Evolutionary conservation across 768 basidiomycete species (phyloP), one percentile per base, ranked within the genome.

Genomic region (Agaricus subrufescens): DNA sequence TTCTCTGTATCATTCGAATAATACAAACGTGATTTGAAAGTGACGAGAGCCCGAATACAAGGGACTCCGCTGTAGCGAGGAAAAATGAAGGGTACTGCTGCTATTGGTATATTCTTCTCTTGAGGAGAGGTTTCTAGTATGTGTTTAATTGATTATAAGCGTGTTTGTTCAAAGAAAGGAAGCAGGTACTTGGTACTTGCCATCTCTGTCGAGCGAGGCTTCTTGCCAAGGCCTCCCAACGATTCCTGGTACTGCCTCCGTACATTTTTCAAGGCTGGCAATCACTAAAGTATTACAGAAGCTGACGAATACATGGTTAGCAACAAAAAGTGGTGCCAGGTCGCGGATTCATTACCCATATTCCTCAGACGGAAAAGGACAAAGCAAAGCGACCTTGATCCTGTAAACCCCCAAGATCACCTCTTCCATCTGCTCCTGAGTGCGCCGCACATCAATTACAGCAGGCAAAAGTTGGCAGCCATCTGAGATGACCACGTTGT

Each of bases 31-130:
- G 46, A 54, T 30, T 54, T 54, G 46, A 47, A 54, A 25, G 53
- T 54, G 23, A 54, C 53, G 8, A 46, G 46, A 30, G n/a, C 53
- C 30, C 45, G 53, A 9, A 54, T 30, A 14, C 14, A 45, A n/a
- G 46, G 46, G 10, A 48, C 8, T 4, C 9, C 3, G 11, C 7
- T 8, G 34, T 34, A 8, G 34, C 1, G 3, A 11, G 34, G 19
- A 19, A 19, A 34, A 34, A 34, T 34, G 34, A 34, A 34, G 11
- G 19, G 26, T 19, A 54, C 46, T 4, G 27, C 46, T 26, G 15
- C 45, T 10, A 54, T 38, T 29, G 53, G 46, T 6, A 39, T 15
- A 25, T 7, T 14, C 12, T 54, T 54, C 14, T 43, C 40, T 3
- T 19, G 9, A 3, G 25, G 25, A 26, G 26, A 11, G 34, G 8